Base-by-base conservation (phyloP, 352 stramenopile species). In the Thalassiosira delicatula region DNA sequence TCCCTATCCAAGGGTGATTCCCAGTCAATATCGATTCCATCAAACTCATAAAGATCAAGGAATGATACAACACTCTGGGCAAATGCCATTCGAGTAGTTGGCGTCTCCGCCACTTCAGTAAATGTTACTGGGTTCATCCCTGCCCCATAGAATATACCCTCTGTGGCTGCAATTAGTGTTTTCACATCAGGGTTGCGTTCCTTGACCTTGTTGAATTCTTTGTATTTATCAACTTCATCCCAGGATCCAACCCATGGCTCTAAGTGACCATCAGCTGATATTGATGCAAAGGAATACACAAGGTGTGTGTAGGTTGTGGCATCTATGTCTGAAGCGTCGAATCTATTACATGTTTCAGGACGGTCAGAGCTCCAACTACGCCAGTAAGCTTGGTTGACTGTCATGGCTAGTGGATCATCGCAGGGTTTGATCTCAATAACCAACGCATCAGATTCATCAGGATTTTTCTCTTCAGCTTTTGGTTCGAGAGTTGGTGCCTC, bases 1-100 rank as follows among this genome's bases (percentile, higher is more conserved):
- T 85, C 72, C 17, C 27, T 70, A 40, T 82, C 75, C 62, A 87
- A 57, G 8, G 83, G 83, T 27, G 71, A 56, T 46, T 89, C 83
- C 83, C 83, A 89, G 63, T 89, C 83, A 66, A 89, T 75, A 69
- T 89, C 83, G 68, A 89, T 78, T 19, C 83, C 83, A 80, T 89
- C 83, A 79, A 89, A 89, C 2, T 83, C 69, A 70, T 89, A 86
- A n/a, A 74, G 71, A 62, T 68, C 30, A 60, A 87, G 71, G 51
- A 89, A 88, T 67, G 77, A 68, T 53, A 84, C 59, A 23, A 79
- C 72, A 70, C 76, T 85, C 68, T 83, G 67, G 30, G 82, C 82
- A 77, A 88, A 88, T 30, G 76, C 72, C 54, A 85, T 75, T 76
- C 77, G 74, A 57, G 42, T 54, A 27, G 56, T 60, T 25, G 70